These are phyloP conservation scores for Isatis tinctoria DNA, from an alignment of 345 rosid species.

Conservation along the genomic window DNA sequence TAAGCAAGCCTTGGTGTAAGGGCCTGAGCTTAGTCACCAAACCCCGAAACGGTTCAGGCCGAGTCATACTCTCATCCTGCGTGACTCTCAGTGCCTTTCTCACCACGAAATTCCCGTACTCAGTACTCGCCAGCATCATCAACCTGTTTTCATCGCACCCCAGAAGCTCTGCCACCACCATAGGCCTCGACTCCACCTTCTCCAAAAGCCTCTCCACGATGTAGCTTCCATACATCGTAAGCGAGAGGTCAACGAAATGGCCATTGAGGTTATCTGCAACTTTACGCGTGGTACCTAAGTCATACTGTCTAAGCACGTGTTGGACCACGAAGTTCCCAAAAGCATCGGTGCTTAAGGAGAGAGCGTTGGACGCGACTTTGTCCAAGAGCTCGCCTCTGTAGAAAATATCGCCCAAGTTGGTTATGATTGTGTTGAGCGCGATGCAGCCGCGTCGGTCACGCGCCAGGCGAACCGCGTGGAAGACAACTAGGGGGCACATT, in stretches of 20 bases:
- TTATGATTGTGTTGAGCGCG: constrained; percentile 1
- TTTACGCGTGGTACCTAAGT: not conserved
- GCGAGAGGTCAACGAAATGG: too few species aligned
- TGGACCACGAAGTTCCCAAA: not conserved
- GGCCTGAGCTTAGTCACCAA: constrained; percentile 3
- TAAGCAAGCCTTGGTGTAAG: not conserved
- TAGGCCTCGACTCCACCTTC: too few species aligned
- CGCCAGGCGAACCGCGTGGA: not conserved
- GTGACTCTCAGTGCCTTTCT: not conserved
- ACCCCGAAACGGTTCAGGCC: not conserved
- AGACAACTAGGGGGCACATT: not conserved
- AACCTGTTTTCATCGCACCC: too few species aligned
- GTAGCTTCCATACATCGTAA: too few species aligned
- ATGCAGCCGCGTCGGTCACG: constrained; percentile 3
- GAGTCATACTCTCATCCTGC: not conserved
- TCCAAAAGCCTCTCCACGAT: too few species aligned
- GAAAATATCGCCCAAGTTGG: not conserved
- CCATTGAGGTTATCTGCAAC: too few species aligned
- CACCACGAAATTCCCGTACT: constrained; percentile 20
- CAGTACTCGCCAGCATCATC: too few species aligned
- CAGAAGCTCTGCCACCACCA: too few species aligned
- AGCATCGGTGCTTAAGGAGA: not conserved
- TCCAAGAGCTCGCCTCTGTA: not conserved
- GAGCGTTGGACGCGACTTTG: not conserved
- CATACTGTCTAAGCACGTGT: not conserved